Percentiles rank a stretch among this genome's conserved stretches.
Conservation (phyloP, 208 protist species). For the Trypanosoma scelopori region DNA sequence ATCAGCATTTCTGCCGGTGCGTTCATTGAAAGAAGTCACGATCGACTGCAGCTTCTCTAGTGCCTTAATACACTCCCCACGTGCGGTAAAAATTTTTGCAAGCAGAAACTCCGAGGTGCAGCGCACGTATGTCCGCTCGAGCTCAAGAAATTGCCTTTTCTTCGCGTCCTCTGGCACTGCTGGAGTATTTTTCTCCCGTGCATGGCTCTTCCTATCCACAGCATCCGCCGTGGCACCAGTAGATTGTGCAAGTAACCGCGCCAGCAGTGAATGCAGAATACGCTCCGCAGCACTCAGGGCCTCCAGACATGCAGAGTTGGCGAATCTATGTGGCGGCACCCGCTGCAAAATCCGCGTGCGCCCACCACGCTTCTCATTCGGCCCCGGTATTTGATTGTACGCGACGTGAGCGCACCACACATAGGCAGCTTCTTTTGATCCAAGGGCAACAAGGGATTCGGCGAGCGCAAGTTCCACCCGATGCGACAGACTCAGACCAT, state of each 20-base stretch:
- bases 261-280: slow-evolving; percentile 41
- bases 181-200: slow-evolving; percentile 1
- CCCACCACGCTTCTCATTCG: slow-evolving; percentile 12
- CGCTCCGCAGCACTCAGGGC: slow-evolving; percentile 47
- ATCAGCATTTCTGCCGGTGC: background rate
- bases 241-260: background rate
- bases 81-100: slow-evolving; percentile 20
- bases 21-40: slow-evolving; percentile 14
- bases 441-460: slow-evolving; percentile 57
- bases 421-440: slow-evolving; percentile 47
- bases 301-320: slow-evolving; percentile 49
- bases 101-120: slow-evolving; percentile 20
- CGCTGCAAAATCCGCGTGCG: slow-evolving; percentile 13
- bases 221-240: background rate
- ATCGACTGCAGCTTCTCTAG: slow-evolving; percentile 10
- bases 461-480: slow-evolving; percentile 58
- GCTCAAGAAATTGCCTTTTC: slow-evolving; percentile 6
- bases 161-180: background rate
- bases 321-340: slow-evolving; percentile 12
- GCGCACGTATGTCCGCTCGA: slow-evolving; percentile 18
- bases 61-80: slow-evolving; percentile 24
- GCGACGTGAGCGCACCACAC: slow-evolving; percentile 36
- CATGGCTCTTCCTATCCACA: background rate
- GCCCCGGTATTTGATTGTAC: slow-evolving; percentile 3
- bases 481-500: slow-evolving; percentile 50